Evolutionary conservation across 768 basidiomycete genomes (phyloP), one percentile per base, ranked within the genome.

Genomic region (Termitomyces bulborhizus): DNA sequence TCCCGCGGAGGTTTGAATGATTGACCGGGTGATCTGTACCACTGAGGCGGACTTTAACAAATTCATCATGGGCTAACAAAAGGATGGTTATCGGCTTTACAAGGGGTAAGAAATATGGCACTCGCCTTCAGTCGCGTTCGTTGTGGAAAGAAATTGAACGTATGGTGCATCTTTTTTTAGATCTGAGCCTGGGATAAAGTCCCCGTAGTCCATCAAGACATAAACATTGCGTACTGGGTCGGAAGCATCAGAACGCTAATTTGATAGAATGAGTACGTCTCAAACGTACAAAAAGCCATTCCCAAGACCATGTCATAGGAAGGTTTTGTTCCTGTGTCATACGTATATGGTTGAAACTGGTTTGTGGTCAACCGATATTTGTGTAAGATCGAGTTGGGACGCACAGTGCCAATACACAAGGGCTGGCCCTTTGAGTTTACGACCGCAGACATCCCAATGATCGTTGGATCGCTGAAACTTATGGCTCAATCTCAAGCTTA

Each of bases 261-360:
- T 32, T 8, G 31, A 59, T 32, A 24, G 6, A 34, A 29, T 9
- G 12, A 60, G 86, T 86, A 45, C 83, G 79, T 6, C 53, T 86
- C 84, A 85, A 6, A 74, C 83, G 62, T 60, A 85, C 85, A 67
- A 70, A 88, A 88, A 8, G 80, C 76, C 84, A 88, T 88, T 53
- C 88, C 88, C 44, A 89, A 72, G 44, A 89, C 78, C 65, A 85
- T 77, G 62, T 88, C 86, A 58, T 76, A 88, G 29, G 66, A 73
- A 29, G 77, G 72, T 51, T 60, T 62, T 6, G 57, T 26, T 40
- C 74, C 74, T 41, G 69, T 65, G 47, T 77, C 72, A 46, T 76
- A 80, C 7, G 79, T 76, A 42, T 82, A 78, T 6, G 87, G 86
- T 60, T 89, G 88, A 71, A 88, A 90, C 86, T 88, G 55, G 29